phyloP scores from a whole-genome alignment of 306 rosid genomes.

The Gillenia trifoliata region DNA sequence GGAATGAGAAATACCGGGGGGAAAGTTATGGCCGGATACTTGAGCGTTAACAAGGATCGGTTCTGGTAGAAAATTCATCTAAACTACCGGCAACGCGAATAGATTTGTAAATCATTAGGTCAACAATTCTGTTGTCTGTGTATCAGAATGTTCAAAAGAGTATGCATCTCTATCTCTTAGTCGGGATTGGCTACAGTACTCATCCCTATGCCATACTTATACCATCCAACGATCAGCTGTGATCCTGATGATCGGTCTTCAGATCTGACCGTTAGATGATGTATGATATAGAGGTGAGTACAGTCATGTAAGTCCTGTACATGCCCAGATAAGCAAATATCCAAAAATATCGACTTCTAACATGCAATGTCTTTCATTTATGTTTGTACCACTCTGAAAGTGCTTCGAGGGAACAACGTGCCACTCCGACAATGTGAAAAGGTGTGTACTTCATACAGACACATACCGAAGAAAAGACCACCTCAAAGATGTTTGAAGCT shows the following conservation, averaged over 20 bases:
- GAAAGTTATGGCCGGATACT: slow-evolving; percentile 87
- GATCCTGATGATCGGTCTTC: no score
- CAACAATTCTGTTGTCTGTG: not conserved
- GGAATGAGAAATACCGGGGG: slow-evolving; percentile 99
- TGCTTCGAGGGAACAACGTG: no score
- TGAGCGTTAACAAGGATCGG: slow-evolving; percentile 89
- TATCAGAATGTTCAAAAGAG: not conserved
- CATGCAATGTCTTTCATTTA: not conserved
- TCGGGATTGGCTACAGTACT: no score
- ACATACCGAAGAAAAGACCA: no score
- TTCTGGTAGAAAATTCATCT: slow-evolving; percentile 56
- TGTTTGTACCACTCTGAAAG: not conserved
- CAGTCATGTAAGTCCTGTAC: not conserved
- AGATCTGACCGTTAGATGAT: no score
- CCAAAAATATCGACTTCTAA: not conserved
- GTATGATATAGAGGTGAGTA: no score
- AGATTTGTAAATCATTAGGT: slow-evolving; percentile 12
- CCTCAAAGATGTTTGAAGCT: no score
- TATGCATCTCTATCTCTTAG: not conserved
- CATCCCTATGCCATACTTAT: no score
- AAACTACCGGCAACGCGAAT: not conserved
- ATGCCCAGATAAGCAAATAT: not conserved
- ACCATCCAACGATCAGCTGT: no score
- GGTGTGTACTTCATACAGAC: no score
- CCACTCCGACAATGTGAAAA: no score